Evolutionary conservation across 2,329 filamentous ascomycete species (phyloP).

Genomic region (Xylariales sp.): DNA sequence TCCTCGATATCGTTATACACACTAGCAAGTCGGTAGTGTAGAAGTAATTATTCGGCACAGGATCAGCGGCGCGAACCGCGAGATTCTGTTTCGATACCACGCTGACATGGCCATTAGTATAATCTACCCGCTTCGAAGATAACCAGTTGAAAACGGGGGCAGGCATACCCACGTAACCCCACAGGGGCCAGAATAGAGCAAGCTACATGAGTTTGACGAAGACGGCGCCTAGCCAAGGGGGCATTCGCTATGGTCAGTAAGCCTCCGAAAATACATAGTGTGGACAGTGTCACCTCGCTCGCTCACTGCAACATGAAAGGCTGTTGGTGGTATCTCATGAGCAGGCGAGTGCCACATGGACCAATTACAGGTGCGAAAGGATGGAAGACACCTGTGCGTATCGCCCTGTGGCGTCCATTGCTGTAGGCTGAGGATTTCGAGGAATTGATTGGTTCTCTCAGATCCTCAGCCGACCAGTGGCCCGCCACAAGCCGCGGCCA

Average conservation of each 20-base stretch:
- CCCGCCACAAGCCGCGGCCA: constrained; percentile 22
- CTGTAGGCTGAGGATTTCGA: constrained; percentile 37
- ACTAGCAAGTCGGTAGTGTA: constrained; percentile 8
- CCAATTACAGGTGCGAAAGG: constrained; percentile 42
- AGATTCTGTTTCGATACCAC: constrained; percentile 6
- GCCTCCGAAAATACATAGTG: constrained; percentile 8
- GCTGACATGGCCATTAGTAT: constrained; percentile 9
- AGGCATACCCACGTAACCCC: background rate
- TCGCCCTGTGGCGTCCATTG: constrained; percentile 36
- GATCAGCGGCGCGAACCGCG: constrained; percentile 18
- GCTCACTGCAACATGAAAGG: constrained; percentile 20
- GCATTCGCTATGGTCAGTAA: background rate
- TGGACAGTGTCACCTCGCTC: constrained; percentile 28
- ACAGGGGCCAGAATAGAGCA: constrained; percentile 15
- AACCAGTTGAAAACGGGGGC: constrained; percentile 5
- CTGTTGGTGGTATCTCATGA: constrained; percentile 9
- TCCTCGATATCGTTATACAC: constrained; percentile 1
- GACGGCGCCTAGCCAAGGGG: constrained; percentile 16
- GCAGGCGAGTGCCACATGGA: constrained; percentile 27
- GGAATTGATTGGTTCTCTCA: constrained; percentile 43
- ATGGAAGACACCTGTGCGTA: constrained; percentile 33
- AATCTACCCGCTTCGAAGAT: constrained; percentile 12
- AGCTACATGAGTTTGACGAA: constrained; percentile 6
- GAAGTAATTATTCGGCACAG: constrained; percentile 4
- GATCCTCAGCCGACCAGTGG: constrained; percentile 34